These are phyloP conservation scores for Colletotrichum tabaci DNA, from an alignment of 2,329 filamentous ascomycete genomes.

Conservation along the genomic window DNA sequence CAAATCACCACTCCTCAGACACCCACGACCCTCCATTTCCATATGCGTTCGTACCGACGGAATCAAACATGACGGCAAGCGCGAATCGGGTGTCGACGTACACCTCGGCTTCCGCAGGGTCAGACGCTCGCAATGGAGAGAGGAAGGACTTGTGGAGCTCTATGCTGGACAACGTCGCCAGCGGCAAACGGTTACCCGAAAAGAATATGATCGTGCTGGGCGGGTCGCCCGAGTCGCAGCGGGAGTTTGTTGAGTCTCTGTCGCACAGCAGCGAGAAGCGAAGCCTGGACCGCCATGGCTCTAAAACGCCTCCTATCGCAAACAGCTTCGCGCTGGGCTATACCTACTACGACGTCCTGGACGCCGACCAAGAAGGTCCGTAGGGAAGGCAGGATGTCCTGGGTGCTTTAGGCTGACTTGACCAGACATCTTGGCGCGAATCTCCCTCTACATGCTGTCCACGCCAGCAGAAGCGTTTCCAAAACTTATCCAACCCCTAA, in stretches of 20 bases:
- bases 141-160: constrained; percentile 96
- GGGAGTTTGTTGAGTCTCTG: constrained; percentile 82
- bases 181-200: constrained; percentile 89
- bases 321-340: constrained; percentile 95
- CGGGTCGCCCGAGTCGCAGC: constrained; percentile 85
- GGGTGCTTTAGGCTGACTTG: constrained; percentile 1
- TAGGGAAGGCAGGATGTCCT: constrained; percentile 14
- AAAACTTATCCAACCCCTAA: constrained; percentile 84
- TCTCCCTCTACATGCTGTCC: constrained; percentile 91
- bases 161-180: constrained; percentile 91
- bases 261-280: constrained; percentile 68
- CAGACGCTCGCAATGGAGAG: constrained; percentile 73
- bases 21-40: constrained; percentile 24
- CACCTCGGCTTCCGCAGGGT: constrained; percentile 68
- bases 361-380: constrained; percentile 91
- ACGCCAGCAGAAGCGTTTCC: constrained; percentile 87
- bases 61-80: constrained; percentile 63
- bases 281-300: constrained; percentile 68
- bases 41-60: constrained; percentile 32
- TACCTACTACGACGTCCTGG: constrained; percentile 94
- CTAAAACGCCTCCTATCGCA: constrained; percentile 82
- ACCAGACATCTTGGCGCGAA: constrained; percentile 87
- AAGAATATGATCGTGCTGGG: constrained; percentile 92
- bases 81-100: constrained; percentile 72
- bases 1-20: constrained; percentile 21